Evolutionary conservation across 2,329 filamentous ascomycete species (phyloP).

Genomic region (Helicocarpus griseus): DNA sequence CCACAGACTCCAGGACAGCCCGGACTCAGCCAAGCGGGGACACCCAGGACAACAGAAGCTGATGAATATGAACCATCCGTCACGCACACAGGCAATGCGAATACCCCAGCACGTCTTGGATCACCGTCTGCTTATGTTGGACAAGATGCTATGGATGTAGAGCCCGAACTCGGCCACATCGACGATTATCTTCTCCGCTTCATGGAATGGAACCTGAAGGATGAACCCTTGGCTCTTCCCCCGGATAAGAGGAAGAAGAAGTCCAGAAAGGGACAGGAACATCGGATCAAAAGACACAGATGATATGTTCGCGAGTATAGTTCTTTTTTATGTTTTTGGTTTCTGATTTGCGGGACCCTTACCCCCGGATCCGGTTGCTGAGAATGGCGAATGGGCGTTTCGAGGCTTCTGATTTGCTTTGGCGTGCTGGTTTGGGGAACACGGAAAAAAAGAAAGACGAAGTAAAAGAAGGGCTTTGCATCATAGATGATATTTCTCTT

Average conservation of each 20-base stretch:
- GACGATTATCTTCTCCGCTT: conserved; percentile 67
- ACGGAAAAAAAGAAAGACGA: not conserved
- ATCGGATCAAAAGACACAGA: conserved; percentile 27
- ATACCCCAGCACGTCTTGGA: conserved; percentile 17
- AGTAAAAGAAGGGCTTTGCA: not conserved
- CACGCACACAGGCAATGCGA: conserved; percentile 6
- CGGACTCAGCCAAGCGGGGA: conserved; percentile 23
- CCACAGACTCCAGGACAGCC: conserved; percentile 23
- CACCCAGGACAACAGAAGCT: conserved; percentile 24
- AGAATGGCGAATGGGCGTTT: conserved; percentile 3
- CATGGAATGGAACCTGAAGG: conserved; percentile 51
- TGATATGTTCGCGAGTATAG: conserved; percentile 8
- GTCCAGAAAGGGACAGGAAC: conserved; percentile 39
- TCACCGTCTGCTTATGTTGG: conserved; percentile 12
- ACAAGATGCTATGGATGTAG: conserved; percentile 25
- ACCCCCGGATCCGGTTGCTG: not conserved
- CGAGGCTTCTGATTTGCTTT: not conserved
- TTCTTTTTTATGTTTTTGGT: conserved; percentile 1
- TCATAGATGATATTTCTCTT: not conserved
- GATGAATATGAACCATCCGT: conserved; percentile 19
- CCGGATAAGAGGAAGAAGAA: conserved; percentile 40
- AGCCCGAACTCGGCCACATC: conserved; percentile 48
- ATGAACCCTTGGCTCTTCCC: conserved; percentile 40
- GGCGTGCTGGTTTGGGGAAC: not conserved
- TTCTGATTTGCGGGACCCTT: not conserved